Evolutionary conservation across 2,329 filamentous ascomycete species (phyloP), one percentile per base, ranked within the genome.

Genomic region (Ophiostoma australiae): DNA sequence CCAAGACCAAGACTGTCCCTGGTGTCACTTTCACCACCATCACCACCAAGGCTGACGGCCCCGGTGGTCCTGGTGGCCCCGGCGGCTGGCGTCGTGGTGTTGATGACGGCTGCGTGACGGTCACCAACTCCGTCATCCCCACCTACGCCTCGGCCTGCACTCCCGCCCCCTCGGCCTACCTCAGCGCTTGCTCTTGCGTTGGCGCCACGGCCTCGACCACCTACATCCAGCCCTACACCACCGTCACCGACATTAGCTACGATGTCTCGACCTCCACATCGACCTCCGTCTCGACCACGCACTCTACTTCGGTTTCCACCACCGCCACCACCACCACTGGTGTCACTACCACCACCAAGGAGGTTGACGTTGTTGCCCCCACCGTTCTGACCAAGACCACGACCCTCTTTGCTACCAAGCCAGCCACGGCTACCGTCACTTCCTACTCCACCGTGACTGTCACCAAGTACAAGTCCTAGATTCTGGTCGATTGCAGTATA

Each of bases 101-200:
- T 58, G 52, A 58, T 58, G 52, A 13, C 8, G 52, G 52, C 8
- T 41, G 39, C 23, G 52, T 58, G 10, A 58, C 11, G 3, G 52
- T 61, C 58, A 66, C 69, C 39, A n/a, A 17, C 39, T 33, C 66
- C 7, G 27, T 70, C 15, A 13, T 39, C 15, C 61, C 61, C 41
- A 55, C 61, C 44, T 70, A 70, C 15, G 69, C 69, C 6, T 37
- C 69, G 39, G 69, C 61, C 41, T 70, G 69, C 63, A 55, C 31
- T 2, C 20, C 69, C 5, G 10, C 37, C 58, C 10, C 37, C 8
- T 61, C 48, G 31, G 69, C 58, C 1, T 70, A 70, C 44, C 35
- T 39, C 31, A 70, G 69, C 41, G 69, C 69, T 17, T 70, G 69
- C 61, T 41, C 41, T 63, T 70, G 69, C 69, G 44, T 41, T 31